Percentiles rank a stretch among this genome's conserved stretches.
These are phyloP conservation scores for Histomonas meleagridis DNA, from an alignment of 208 protist species.

Conservation along the genomic window DNA sequence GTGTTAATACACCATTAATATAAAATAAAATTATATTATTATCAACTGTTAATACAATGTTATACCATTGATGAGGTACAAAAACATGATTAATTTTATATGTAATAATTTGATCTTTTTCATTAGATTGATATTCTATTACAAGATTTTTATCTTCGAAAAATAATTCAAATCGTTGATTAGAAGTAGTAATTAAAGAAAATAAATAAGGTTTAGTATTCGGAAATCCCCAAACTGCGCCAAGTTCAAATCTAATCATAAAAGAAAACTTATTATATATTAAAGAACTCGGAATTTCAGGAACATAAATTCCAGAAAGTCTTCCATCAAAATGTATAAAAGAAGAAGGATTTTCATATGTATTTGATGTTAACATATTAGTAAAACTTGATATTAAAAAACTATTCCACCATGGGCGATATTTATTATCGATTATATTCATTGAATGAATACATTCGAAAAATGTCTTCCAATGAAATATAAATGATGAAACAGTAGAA, in stretches of 20 bases:
- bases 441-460: neutral
- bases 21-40: neutral
- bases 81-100: neutral
- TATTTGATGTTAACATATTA: neutral
- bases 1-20: neutral
- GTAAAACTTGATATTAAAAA: neutral
- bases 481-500: neutral
- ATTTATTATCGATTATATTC: neutral
- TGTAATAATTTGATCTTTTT: neutral
- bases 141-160: neutral
- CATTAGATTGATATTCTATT: neutral
- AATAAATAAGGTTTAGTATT: neutral
- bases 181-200: neutral
- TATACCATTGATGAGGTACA: neutral
- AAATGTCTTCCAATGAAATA: neutral
- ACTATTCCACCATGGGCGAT: neutral
- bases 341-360: neutral
- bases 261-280: neutral
- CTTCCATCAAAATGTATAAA: neutral
- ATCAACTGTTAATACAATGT: neutral
- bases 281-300: neutral
- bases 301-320: neutral
- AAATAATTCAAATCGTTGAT: neutral
- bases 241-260: neutral
- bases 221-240: neutral